Percentiles rank a stretch among this genome's conserved stretches.
Conservation (phyloP, 2,329 filamentous ascomycete species). For the Chrysoporthe austroafricana region DNA sequence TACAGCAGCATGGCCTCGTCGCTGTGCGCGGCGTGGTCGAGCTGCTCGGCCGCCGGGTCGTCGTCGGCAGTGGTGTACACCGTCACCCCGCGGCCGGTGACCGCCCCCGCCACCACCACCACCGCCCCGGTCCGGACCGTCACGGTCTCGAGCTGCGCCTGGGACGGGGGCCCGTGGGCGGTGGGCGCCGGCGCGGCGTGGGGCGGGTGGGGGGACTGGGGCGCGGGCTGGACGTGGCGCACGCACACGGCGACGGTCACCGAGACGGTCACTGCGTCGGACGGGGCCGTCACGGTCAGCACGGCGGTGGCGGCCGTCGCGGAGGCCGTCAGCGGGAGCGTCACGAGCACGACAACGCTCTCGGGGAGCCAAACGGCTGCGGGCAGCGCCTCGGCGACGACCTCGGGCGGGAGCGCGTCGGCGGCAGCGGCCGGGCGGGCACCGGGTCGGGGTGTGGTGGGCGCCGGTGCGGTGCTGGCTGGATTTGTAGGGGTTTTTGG, state of each 20-base stretch:
- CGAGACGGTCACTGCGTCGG: constrained; percentile 40
- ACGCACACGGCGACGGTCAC: constrained; percentile 41
- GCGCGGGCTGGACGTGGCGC: constrained; percentile 45
- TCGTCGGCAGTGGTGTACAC: constrained; percentile 44
- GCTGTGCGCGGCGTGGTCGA: constrained; percentile 45
- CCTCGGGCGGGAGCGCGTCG: constrained; percentile 7
- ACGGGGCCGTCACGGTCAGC: constrained; percentile 32
- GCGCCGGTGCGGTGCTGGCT: constrained; percentile 36
- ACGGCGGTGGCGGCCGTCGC: constrained; percentile 37
- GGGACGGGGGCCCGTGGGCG: constrained; percentile 46
- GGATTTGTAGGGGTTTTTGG: constrained; percentile 36
- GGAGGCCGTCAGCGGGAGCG: constrained; percentile 37
- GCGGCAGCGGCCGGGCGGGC: constrained; percentile 1
- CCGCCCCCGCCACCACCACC: no score
- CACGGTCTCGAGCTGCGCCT: constrained; percentile 48
- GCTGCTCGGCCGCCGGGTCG: constrained; percentile 44
- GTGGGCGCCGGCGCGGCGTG: constrained; percentile 44
- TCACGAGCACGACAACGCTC: constrained; percentile 38
- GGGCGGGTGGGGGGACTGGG: constrained; percentile 47
- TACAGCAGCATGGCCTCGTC: constrained; percentile 45
- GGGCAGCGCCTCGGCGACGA: background rate
- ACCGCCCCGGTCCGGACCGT: constrained; percentile 40
- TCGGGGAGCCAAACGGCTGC: constrained; percentile 18
- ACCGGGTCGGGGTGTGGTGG: constrained; percentile 30
- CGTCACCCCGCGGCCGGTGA: constrained; percentile 40